A percentile compares a stretch with the other conserved stretches of the same genome.
Conservation (phyloP, 345 rosid species). For the Euphorbia lathyris region DNA sequence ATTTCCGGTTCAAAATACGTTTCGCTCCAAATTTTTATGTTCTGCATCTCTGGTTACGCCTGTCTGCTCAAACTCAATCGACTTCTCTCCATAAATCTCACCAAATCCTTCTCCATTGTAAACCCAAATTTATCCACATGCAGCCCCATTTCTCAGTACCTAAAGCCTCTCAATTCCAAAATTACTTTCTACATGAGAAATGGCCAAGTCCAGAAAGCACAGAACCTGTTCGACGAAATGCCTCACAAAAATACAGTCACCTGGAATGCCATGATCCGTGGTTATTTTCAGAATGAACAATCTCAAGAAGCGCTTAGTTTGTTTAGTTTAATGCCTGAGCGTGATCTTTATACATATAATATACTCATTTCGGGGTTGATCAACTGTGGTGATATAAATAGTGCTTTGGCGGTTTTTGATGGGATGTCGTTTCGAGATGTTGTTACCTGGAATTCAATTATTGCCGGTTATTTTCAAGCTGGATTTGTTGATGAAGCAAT, state of each 20-base stretch:
- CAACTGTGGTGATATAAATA: conserved; percentile 26
- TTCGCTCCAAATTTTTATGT: background rate
- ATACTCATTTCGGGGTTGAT: conserved; percentile 36
- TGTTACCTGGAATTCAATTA: conserved; percentile 41
- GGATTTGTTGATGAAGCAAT: conserved; percentile 34
- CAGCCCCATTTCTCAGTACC: conserved; percentile 9
- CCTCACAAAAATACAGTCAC: conserved; percentile 32
- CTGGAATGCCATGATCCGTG: conserved; percentile 41
- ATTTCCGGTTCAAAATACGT: background rate
- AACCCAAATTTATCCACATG: conserved; percentile 11
- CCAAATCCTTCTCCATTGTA: conserved; percentile 15
- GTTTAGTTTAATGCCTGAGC: conserved; percentile 31
- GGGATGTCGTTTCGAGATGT: conserved; percentile 35
- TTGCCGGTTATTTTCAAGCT: conserved; percentile 35
- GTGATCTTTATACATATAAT: conserved; percentile 36
- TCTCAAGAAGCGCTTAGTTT: conserved; percentile 24
- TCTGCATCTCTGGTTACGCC: background rate
- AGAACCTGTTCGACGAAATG: conserved; percentile 41
- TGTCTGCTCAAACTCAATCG: conserved; percentile 8
- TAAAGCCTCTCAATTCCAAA: conserved; percentile 31
- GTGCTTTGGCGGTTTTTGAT: conserved; percentile 33
- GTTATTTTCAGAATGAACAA: conserved; percentile 37
- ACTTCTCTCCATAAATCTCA: conserved; percentile 2
- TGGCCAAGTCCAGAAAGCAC: conserved; percentile 31
- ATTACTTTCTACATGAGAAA: conserved; percentile 25